Conservation (phyloP, 176 grass and related monocot genomes). For the Lolium rigidum region DNA sequence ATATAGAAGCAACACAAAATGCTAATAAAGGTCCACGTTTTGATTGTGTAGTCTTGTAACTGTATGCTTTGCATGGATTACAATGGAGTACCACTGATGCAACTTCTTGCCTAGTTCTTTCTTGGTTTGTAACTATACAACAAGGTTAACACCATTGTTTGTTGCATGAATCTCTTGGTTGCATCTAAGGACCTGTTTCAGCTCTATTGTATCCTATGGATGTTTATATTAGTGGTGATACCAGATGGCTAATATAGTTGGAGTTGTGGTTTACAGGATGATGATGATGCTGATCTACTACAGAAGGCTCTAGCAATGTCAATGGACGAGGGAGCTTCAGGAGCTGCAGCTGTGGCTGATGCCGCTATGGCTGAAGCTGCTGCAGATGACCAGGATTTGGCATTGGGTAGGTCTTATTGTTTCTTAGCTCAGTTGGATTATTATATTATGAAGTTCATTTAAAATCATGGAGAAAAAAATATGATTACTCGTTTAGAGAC, state of each 20-base stretch:
- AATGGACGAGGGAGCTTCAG: slow-evolving; percentile 71
- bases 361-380: slow-evolving; percentile 68
- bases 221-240: slow-evolving; percentile 28
- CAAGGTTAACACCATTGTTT: not conserved
- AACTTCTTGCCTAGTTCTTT: not conserved
- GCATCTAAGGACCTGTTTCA: not conserved
- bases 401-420: slow-evolving; percentile 62
- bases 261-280: slow-evolving; percentile 53
- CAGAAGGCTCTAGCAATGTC: slow-evolving; percentile 95
- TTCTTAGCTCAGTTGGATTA: not conserved
- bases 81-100: not conserved
- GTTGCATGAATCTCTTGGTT: not conserved
- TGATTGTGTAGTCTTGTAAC: not conserved
- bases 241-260: slow-evolving; percentile 38
- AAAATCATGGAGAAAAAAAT: not conserved
- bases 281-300: slow-evolving; percentile 71
- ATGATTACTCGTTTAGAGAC: not conserved
- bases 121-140: not conserved
- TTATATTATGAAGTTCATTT: not conserved
- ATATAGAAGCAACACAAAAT: not conserved
- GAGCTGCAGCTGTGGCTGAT: slow-evolving; percentile 54
- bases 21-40: not conserved
- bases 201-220: not conserved
- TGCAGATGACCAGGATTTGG: slow-evolving; percentile 79
- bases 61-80: not conserved